Percentiles rank a stretch among this genome's conserved stretches.
Evolutionary conservation across 805 yeast species (phyloP).

Genomic region (Ogataea methanolica): DNA sequence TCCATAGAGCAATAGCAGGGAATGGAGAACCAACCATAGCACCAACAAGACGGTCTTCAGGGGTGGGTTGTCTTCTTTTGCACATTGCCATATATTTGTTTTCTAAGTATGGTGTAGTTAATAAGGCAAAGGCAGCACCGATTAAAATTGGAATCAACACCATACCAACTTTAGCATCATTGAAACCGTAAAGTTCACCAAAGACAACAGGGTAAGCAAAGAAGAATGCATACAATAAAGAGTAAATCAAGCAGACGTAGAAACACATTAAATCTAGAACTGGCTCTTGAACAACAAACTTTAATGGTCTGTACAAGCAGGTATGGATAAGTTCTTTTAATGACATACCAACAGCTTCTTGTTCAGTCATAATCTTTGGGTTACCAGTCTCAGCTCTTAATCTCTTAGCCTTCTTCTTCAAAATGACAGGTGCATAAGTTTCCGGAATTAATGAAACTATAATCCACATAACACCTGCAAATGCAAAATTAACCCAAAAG

Average conservation of each 20-base stretch:
- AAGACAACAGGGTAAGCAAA: constrained; percentile 93
- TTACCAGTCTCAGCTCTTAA: constrained; percentile 79
- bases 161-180: constrained; percentile 75
- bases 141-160: constrained; percentile 88
- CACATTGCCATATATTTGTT: constrained; percentile 48
- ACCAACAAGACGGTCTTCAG: constrained; percentile 77
- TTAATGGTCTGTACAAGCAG: constrained; percentile 76
- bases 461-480: constrained; percentile 82
- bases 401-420: constrained; percentile 59
- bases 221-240: constrained; percentile 89
- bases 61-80: constrained; percentile 56
- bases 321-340: constrained; percentile 64
- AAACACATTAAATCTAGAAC: constrained; percentile 79
- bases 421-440: constrained; percentile 81
- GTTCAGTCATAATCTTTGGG: constrained; percentile 83
- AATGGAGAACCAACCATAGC: constrained; percentile 82
- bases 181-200: constrained; percentile 66
- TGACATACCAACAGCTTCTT: constrained; percentile 76
- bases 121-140: constrained; percentile 73
- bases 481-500: constrained; percentile 90
- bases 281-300: constrained; percentile 75
- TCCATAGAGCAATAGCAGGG: constrained; percentile 76
- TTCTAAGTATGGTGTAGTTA: constrained; percentile 74
- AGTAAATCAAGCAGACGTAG: constrained; percentile 84
- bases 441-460: constrained; percentile 69